These are phyloP conservation scores for Alternaria dauci DNA, from an alignment of 2,329 filamentous ascomycete species.

Conservation along the genomic window DNA sequence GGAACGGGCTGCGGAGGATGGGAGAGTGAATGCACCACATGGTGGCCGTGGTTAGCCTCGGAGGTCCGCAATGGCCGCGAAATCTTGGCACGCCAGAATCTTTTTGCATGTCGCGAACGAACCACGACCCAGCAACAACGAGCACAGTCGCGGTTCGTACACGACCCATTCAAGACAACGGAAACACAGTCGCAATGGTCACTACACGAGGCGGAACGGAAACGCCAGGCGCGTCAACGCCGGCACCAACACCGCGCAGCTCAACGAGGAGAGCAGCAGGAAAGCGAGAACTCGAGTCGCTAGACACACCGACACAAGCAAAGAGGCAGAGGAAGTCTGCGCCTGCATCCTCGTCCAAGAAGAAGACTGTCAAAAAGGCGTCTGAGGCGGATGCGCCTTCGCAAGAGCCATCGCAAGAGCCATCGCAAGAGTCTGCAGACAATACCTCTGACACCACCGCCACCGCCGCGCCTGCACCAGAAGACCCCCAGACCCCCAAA, in stretches of 20 bases:
- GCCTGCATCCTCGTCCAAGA: slow-evolving; percentile 19
- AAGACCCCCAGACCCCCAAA: slow-evolving; percentile 13
- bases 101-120: slow-evolving; percentile 28
- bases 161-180: slow-evolving; percentile 13
- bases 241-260: slow-evolving; percentile 33
- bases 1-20: background rate
- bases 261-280: slow-evolving; percentile 33
- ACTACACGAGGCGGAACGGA: slow-evolving; percentile 46
- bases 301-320: slow-evolving; percentile 40
- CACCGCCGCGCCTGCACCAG: slow-evolving; percentile 15
- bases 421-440: slow-evolving; percentile 21
- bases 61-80: slow-evolving; percentile 33
- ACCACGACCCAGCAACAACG: slow-evolving; percentile 17
- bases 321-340: slow-evolving; percentile 40
- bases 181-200: slow-evolving; percentile 40
- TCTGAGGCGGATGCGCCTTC: slow-evolving; percentile 1
- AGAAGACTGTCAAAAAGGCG: slow-evolving; percentile 10
- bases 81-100: slow-evolving; percentile 35
- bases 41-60: slow-evolving; percentile 15
- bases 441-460: slow-evolving; percentile 22
- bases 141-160: slow-evolving; percentile 35
- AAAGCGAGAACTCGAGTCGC: slow-evolving; percentile 42
- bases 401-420: slow-evolving; percentile 2
- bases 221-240: slow-evolving; percentile 31
- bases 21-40: background rate